A percentile compares a stretch with the other conserved stretches of the same genome.
Conservation (phyloP, 139 green algal genomes). For the Chlamydomonas urium region DNA sequence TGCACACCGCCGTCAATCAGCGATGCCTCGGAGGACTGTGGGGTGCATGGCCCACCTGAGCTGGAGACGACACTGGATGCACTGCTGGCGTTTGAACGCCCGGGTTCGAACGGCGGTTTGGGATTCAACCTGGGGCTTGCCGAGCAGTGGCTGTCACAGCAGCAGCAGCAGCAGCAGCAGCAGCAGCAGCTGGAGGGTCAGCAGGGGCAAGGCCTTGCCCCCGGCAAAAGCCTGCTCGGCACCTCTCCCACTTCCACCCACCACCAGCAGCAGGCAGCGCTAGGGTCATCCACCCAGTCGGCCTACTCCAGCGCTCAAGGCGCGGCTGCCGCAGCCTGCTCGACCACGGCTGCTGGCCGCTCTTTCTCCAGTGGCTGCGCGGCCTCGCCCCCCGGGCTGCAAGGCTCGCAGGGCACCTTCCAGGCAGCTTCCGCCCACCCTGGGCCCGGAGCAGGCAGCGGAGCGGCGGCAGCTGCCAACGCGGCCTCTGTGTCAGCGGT, state of each 20-base stretch:
- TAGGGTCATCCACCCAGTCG: background rate
- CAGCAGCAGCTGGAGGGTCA: background rate
- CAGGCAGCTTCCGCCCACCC: background rate
- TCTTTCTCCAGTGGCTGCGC: background rate
- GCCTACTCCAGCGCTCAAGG: too few species aligned
- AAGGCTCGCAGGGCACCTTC: background rate
- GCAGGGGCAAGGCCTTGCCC: background rate
- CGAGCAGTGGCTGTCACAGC: background rate
- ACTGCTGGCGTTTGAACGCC: conserved; percentile 21
- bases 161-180: background rate
- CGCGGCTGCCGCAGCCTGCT: too few species aligned
- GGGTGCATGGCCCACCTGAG: background rate
- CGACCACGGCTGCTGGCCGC: background rate
- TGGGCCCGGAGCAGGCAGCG: too few species aligned
- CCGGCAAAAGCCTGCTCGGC: too few species aligned
- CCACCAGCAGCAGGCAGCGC: background rate
- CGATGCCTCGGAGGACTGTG: conserved; percentile 24
- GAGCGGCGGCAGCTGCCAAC: too few species aligned
- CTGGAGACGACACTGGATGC: conserved; percentile 28
- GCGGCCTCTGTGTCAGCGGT: background rate
- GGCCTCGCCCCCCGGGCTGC: too few species aligned
- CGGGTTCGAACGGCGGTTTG: background rate
- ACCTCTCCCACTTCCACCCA: too few species aligned
- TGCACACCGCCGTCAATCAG: conserved; percentile 9
- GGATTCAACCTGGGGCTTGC: background rate